Evolutionary conservation across 1,139 yeast species (phyloP).

Genomic region (Starmera stellimalicola): DNA sequence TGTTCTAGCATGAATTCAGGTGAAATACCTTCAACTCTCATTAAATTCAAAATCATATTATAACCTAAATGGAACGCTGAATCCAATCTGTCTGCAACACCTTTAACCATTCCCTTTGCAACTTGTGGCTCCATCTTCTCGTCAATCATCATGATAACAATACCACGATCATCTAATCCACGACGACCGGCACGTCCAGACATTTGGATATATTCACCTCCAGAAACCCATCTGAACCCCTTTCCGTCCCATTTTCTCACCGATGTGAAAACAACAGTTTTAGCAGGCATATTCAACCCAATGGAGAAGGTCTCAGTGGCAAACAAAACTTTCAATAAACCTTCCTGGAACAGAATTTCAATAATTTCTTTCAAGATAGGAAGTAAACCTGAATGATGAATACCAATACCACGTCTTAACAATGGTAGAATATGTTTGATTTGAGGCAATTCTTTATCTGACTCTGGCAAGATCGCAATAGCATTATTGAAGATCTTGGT

Average conservation of each 20-base stretch:
- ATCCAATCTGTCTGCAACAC: conserved; percentile 92
- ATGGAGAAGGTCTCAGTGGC: conserved; percentile 98
- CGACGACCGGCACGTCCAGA: conserved; percentile 99
- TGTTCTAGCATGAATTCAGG: conserved; percentile 95
- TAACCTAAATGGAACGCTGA: conserved; percentile 96
- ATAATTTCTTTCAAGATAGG: conserved; percentile 96
- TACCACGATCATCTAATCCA: conserved; percentile 98
- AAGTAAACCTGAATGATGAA: conserved; percentile 92
- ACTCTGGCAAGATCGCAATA: conserved; percentile 74
- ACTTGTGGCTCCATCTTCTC: conserved; percentile 99
- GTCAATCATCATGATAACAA: conserved; percentile 97
- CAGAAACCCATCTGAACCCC: conserved; percentile 97
- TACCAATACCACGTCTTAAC: conserved; percentile 91
- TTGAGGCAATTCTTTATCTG: conserved; percentile 88
- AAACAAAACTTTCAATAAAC: conserved; percentile 83
- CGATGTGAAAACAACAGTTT: conserved; percentile 94
- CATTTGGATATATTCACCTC: conserved; percentile 99
- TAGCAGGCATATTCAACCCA: conserved; percentile 97
- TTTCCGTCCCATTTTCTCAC: conserved; percentile 98
- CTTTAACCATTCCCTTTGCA: conserved; percentile 98
- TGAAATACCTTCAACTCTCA: conserved; percentile 96
- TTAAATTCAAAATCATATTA: conserved; percentile 89
- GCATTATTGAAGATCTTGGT: conserved; percentile 88
- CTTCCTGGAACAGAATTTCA: conserved; percentile 95
- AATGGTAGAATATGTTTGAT: conserved; percentile 85